Evolutionary conservation across 2,329 filamentous ascomycete genomes (phyloP).

Genomic region (Epichloe sibirici): DNA sequence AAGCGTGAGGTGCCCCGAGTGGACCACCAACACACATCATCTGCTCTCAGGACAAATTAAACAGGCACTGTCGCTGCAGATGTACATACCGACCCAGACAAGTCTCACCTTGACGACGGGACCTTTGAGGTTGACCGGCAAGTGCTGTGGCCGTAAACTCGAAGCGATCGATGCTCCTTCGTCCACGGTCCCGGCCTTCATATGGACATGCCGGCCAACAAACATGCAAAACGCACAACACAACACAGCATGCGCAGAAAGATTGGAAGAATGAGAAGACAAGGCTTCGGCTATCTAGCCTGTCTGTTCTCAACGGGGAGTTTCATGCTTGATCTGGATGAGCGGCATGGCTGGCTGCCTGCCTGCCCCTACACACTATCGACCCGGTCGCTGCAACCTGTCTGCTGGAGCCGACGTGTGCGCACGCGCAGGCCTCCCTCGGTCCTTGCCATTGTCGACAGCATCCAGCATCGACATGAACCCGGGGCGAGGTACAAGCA

Average conservation of each 20-base stretch:
- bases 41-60: background rate
- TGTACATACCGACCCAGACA: background rate
- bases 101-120: background rate
- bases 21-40: slow-evolving; percentile 2
- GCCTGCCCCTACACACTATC: background rate
- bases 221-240: background rate
- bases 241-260: background rate
- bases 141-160: background rate
- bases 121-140: background rate
- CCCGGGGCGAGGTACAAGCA: slow-evolving; percentile 1
- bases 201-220: background rate
- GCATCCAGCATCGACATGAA: slow-evolving; percentile 2
- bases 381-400: background rate
- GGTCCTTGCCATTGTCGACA: slow-evolving; percentile 4
- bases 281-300: background rate
- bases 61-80: background rate
- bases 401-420: slow-evolving; percentile 3
- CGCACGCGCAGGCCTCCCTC: slow-evolving; percentile 3
- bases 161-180: background rate
- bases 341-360: background rate
- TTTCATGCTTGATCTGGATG: background rate
- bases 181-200: background rate
- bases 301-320: background rate
- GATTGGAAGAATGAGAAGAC: background rate
- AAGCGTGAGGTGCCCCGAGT: slow-evolving; percentile 5